Percentiles rank a stretch among this genome's conserved stretches.
Evolutionary conservation across 2,329 filamentous ascomycete genomes (phyloP).

Genomic region (Penicillium frequentans): DNA sequence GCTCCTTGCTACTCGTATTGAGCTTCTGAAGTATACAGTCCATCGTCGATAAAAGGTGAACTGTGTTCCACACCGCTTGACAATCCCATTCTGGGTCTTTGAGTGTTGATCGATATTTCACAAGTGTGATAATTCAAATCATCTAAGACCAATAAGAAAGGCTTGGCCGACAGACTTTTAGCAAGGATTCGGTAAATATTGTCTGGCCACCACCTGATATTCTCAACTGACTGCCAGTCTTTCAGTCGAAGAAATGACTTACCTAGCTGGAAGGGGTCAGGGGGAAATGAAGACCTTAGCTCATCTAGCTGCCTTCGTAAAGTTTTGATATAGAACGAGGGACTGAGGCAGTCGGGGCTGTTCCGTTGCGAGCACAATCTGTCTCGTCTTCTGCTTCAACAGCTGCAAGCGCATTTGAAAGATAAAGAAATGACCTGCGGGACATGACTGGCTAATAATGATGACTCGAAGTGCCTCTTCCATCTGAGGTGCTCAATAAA

Average conservation of each 20-base stretch:
- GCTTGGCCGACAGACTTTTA: conserved; percentile 29
- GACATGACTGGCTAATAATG: conserved; percentile 22
- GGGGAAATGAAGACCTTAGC: conserved; percentile 28
- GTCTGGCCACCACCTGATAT: conserved; percentile 36
- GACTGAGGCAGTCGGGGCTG: conserved; percentile 9
- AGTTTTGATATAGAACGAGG: conserved; percentile 30
- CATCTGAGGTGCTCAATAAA: conserved; percentile 40
- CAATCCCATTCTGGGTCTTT: conserved; percentile 41
- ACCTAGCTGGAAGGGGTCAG: conserved; percentile 19
- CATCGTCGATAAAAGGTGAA: conserved; percentile 32
- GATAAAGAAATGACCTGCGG: conserved; percentile 32
- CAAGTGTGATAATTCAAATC: conserved; percentile 32
- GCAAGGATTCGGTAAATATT: conserved; percentile 28
- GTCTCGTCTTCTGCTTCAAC: conserved; percentile 31
- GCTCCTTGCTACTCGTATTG: conserved; percentile 26
- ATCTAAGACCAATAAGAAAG: conserved; percentile 41
- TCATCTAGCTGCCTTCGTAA: conserved; percentile 35
- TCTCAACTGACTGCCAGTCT: conserved; percentile 34
- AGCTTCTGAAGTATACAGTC: conserved; percentile 32
- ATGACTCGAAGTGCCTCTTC: conserved; percentile 36
- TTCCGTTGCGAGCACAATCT: conserved; percentile 7
- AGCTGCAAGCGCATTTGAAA: conserved; percentile 41
- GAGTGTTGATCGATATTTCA: conserved; percentile 40
- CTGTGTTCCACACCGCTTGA: conserved; percentile 32
- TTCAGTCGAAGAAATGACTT: conserved; percentile 1